Evolutionary conservation across 352 stramenopile genomes (phyloP).

Genomic region (Peronospora farinosa): DNA sequence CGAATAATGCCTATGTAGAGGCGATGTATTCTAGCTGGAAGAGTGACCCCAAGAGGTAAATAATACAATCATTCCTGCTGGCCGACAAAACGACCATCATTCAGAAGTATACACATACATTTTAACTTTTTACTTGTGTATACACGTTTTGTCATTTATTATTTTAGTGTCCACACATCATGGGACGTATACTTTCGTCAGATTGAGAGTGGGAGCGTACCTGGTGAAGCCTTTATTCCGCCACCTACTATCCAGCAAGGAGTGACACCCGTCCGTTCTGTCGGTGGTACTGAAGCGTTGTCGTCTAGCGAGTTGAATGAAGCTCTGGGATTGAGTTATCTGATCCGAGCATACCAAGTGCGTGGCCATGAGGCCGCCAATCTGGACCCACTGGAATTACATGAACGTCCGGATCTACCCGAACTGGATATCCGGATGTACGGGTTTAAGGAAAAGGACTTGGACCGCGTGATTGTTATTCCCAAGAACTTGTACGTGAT

Average conservation of each 20-base stretch:
- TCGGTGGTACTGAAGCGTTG: conserved; percentile 22
- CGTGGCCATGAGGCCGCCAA: conserved; percentile 94
- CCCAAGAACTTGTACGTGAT: conserved; percentile 78
- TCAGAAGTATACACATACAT: conserved; percentile 1
- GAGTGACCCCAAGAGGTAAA: conserved; percentile 73
- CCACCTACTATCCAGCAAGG: conserved; percentile 71
- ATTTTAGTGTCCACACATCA: conserved; percentile 76
- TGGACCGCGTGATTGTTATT: conserved; percentile 86
- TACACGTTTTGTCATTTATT: conserved; percentile 1
- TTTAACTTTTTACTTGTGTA: neutral
- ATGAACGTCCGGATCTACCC: conserved; percentile 47
- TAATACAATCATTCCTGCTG: neutral
- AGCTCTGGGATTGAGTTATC: conserved; percentile 90
- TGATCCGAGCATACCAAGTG: conserved; percentile 97
- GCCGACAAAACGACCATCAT: conserved; percentile 3
- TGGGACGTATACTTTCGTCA: conserved; percentile 86
- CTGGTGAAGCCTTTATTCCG: conserved; percentile 78
- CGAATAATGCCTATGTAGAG: conserved; percentile 95
- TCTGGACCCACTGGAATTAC: conserved; percentile 94
- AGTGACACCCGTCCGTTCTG: conserved; percentile 56
- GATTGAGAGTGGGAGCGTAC: conserved; percentile 71
- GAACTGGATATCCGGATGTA: conserved; percentile 91
- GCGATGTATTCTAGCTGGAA: conserved; percentile 95
- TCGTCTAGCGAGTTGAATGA: conserved; percentile 58
- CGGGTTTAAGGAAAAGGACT: conserved; percentile 86